These are phyloP conservation scores for Fusarium acutatum DNA, from an alignment of 2,329 filamentous ascomycete genomes.

Conservation along the genomic window DNA sequence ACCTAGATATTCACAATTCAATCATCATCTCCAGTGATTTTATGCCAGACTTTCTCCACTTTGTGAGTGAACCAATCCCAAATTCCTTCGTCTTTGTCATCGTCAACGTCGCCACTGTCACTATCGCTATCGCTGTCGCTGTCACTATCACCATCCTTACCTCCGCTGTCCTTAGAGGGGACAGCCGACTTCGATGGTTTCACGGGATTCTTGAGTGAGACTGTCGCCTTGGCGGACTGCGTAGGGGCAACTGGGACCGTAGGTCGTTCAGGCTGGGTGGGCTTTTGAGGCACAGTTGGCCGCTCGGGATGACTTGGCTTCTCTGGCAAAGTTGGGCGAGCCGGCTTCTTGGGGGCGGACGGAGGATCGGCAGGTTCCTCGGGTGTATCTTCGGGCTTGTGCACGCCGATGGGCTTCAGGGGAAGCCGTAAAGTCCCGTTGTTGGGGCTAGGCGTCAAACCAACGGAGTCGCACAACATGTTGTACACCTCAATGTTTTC, in stretches of 20 bases:
- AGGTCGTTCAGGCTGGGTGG: slow-evolving; percentile 20
- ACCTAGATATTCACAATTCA: background rate
- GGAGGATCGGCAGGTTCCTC: slow-evolving; percentile 64
- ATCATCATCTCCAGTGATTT: slow-evolving; percentile 48
- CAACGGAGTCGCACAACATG: slow-evolving; percentile 88
- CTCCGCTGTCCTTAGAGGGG: slow-evolving; percentile 20
- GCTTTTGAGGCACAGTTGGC: slow-evolving; percentile 25
- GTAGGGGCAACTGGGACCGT: slow-evolving; percentile 14
- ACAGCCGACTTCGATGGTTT: slow-evolving; percentile 25
- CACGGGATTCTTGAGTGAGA: slow-evolving; percentile 25
- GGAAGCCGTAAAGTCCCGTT: slow-evolving; percentile 87
- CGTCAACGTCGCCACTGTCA: slow-evolving; percentile 36
- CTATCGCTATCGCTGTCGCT: slow-evolving; percentile 12
- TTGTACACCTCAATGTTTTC: slow-evolving; percentile 97
- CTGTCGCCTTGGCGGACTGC: slow-evolving; percentile 29
- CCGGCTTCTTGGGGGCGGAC: slow-evolving; percentile 22
- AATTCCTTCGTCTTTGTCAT: slow-evolving; percentile 48
- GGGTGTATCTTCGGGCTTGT: slow-evolving; percentile 59
- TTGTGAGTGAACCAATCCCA: slow-evolving; percentile 64
- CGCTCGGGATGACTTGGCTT: slow-evolving; percentile 26
- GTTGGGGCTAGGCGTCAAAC: slow-evolving; percentile 76
- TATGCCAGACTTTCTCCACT: slow-evolving; percentile 56
- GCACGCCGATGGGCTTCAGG: slow-evolving; percentile 68
- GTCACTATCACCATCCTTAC: slow-evolving; percentile 14
- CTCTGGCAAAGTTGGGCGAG: slow-evolving; percentile 32